phyloP scores from a whole-genome alignment of 1,139 yeast species.

The Scheffersomyces stambukii region DNA sequence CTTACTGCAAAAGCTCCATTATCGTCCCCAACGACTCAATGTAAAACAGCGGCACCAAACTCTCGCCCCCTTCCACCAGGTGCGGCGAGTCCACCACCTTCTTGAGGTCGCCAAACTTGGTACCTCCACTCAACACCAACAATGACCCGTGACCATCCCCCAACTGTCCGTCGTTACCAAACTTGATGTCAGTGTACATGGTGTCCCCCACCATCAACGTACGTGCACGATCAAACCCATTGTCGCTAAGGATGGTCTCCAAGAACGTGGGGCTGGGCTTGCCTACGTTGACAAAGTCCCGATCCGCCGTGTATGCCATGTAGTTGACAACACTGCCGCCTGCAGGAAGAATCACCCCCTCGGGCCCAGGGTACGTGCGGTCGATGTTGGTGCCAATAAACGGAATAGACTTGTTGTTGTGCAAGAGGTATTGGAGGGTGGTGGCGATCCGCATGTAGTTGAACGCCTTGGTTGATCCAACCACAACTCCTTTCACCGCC shows the following conservation, averaged over 20 bases:
- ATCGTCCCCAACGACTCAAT: conserved; percentile 29
- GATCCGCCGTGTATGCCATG: conserved; percentile 32
- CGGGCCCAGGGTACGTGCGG: conserved; percentile 38
- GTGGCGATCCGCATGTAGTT: conserved; percentile 36
- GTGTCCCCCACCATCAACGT: conserved; percentile 45
- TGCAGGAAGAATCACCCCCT: conserved; percentile 36
- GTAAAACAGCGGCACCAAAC: conserved; percentile 26
- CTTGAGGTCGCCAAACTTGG: conserved; percentile 22
- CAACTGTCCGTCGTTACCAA: conserved; percentile 38
- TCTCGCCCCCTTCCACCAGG: conserved; percentile 13
- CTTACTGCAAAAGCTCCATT: too few relatives aligned
- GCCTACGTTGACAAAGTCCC: conserved; percentile 35
- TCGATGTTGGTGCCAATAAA: conserved; percentile 41
- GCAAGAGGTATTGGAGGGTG: conserved; percentile 37
- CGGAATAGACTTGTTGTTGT: conserved; percentile 28
- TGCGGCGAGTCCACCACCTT: conserved; percentile 10
- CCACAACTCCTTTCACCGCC: conserved; percentile 38
- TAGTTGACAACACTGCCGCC: conserved; percentile 41
- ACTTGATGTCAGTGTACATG: conserved; percentile 39
- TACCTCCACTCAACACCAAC: conserved; percentile 38
- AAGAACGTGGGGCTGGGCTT: conserved; percentile 34
- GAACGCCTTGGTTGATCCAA: conserved; percentile 37
- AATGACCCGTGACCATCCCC: conserved; percentile 29
- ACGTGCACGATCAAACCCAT: conserved; percentile 21
- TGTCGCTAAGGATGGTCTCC: conserved; percentile 25